These are phyloP conservation scores for Artemisia argyi DNA, from an alignment of 129 eudicot species.

Conservation along the genomic window DNA sequence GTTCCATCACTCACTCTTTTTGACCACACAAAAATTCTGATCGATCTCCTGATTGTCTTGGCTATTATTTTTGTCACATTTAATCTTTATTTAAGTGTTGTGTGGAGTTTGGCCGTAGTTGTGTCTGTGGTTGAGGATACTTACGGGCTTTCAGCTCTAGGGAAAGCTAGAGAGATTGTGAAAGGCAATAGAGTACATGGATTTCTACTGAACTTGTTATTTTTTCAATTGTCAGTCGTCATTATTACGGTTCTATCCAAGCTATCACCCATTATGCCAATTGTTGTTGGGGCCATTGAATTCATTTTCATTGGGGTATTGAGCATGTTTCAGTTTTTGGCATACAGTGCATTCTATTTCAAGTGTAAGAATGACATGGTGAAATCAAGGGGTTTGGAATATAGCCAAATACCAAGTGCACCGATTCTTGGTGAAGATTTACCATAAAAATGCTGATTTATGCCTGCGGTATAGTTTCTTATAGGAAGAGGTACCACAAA, in stretches of 20 bases:
- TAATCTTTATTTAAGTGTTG: too few relatives aligned
- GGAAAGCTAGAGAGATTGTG: too few relatives aligned
- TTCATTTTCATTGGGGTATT: constrained; percentile 11
- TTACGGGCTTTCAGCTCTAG: too few relatives aligned
- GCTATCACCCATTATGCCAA: not conserved
- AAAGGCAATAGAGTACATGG: constrained; percentile 12
- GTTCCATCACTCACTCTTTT: constrained; percentile 26
- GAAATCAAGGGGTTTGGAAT: constrained; percentile 32
- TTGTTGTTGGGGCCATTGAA: constrained; percentile 12
- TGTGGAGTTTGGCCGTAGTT: too few relatives aligned
- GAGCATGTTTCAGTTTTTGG: constrained; percentile 30
- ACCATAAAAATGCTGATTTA: constrained; percentile 10
- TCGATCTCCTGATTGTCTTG: constrained; percentile 4
- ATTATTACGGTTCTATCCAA: not conserved
- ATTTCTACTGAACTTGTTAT: constrained; percentile 12
- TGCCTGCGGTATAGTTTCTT: not conserved
- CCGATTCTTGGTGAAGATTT: constrained; percentile 19
- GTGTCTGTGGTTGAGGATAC: too few relatives aligned
- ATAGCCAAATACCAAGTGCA: not conserved
- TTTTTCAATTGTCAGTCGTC: not conserved
- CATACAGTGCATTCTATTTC: constrained; percentile 44
- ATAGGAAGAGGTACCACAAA: too few relatives aligned
- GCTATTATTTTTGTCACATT: not conserved
- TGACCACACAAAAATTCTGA: constrained; percentile 9
- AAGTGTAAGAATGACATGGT: constrained; percentile 44